These are phyloP conservation scores for Botrytis aclada DNA, from an alignment of 2,329 filamentous ascomycete genomes.

Conservation along the genomic window DNA sequence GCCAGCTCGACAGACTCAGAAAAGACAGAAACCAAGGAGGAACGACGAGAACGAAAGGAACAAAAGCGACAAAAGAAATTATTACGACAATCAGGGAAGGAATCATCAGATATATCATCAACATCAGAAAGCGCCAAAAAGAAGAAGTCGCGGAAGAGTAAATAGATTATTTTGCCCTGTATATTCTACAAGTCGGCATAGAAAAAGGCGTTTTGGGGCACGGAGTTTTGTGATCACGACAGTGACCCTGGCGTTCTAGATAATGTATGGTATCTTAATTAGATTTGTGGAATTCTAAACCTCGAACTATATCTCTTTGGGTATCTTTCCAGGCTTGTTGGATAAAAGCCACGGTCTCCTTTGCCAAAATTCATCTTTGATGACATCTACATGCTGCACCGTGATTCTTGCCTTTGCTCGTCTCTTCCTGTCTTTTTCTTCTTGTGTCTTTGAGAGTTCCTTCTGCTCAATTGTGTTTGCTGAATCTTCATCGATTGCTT, in stretches of 20 bases:
- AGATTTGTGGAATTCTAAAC: conserved; percentile 20
- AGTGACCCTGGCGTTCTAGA: conserved; percentile 22
- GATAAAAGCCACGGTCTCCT: conserved; percentile 79
- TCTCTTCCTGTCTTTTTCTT: conserved; percentile 78
- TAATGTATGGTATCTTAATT: conserved; percentile 19
- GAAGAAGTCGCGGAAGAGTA: conserved; percentile 34
- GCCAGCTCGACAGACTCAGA: background rate
- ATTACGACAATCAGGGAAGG: conserved; percentile 27
- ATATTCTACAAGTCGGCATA: conserved; percentile 12
- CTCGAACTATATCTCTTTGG: conserved; percentile 47
- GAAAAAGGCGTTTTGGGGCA: conserved; percentile 30
- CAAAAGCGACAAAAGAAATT: conserved; percentile 40
- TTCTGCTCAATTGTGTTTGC: conserved; percentile 48
- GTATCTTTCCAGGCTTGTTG: conserved; percentile 67
- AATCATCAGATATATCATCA: conserved; percentile 24
- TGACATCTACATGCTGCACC: conserved; percentile 87
- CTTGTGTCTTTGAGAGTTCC: conserved; percentile 71
- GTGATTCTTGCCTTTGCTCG: conserved; percentile 76
- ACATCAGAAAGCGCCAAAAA: conserved; percentile 35
- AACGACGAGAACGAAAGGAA: conserved; percentile 39
- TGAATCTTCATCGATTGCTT: conserved; percentile 47
- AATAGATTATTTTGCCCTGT: background rate
- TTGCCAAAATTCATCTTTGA: conserved; percentile 93
- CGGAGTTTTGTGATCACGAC: conserved; percentile 20
- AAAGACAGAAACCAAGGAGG: conserved; percentile 38